These are phyloP conservation scores for Neonothopanus nambi DNA, from an alignment of 1,284 basidiomycete genomes.

Conservation along the genomic window DNA sequence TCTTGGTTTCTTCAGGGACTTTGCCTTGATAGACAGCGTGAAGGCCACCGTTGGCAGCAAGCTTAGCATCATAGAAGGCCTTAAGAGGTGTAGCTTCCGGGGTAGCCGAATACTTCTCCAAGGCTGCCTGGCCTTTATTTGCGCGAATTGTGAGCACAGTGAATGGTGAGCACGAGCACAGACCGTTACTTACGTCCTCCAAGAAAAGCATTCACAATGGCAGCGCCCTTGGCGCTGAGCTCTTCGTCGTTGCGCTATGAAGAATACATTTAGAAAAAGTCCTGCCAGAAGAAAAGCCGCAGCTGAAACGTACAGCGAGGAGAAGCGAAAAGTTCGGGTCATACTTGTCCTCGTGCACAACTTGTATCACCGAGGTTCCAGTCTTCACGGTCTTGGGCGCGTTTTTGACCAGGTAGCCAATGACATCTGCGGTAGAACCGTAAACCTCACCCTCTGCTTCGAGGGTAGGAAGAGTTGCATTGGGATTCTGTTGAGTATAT, in stretches of 20 bases:
- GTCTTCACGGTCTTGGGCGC: conserved; percentile 39
- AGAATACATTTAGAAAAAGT: neutral
- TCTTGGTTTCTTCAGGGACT: conserved; percentile 35
- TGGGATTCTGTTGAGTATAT: conserved; percentile 41
- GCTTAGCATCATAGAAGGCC: conserved; percentile 53
- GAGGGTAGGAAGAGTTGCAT: conserved; percentile 57
- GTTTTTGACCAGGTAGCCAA: conserved; percentile 46
- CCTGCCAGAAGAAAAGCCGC: neutral
- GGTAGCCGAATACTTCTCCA: conserved; percentile 41
- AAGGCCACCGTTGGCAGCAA: conserved; percentile 45
- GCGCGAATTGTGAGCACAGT: neutral
- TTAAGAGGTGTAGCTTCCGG: conserved; percentile 47
- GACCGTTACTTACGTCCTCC: conserved; percentile 43
- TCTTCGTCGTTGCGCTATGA: conserved; percentile 52
- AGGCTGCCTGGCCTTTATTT: conserved; percentile 39
- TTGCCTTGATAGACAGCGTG: conserved; percentile 45
- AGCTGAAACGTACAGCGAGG: conserved; percentile 39
- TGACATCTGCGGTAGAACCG: conserved; percentile 49
- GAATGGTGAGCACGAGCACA: conserved; percentile 13
- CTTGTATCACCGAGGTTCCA: conserved; percentile 39
- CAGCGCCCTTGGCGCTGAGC: conserved; percentile 42
- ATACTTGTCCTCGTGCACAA: conserved; percentile 53
- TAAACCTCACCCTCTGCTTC: conserved; percentile 44
- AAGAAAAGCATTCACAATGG: conserved; percentile 41
- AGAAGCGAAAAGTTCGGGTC: conserved; percentile 61